These are phyloP conservation scores for Zymoseptoria crescenta DNA, from an alignment of 2,329 filamentous ascomycete species.

Conservation along the genomic window DNA sequence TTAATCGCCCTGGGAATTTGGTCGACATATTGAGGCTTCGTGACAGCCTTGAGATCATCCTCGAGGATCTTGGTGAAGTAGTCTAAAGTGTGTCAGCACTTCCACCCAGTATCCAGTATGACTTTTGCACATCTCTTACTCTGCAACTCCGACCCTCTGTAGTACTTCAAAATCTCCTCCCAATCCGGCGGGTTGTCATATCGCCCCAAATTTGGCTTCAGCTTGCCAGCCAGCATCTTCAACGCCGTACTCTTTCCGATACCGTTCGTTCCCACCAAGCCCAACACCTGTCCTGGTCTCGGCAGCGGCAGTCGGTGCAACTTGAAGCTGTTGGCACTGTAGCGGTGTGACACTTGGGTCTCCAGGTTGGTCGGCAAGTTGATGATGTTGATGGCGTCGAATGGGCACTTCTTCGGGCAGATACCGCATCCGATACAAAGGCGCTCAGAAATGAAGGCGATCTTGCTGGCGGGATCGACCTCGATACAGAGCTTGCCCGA, in stretches of 20 bases:
- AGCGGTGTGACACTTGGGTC: slow-evolving; percentile 94
- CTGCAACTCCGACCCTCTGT: slow-evolving; percentile 93
- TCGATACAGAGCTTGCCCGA: slow-evolving; percentile 98
- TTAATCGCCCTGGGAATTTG: slow-evolving; percentile 92
- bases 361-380: slow-evolving; percentile 99
- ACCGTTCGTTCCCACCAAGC: slow-evolving; percentile 98
- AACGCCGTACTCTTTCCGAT: slow-evolving; percentile 99
- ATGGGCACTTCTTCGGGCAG: slow-evolving; percentile 98
- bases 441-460: slow-evolving; percentile 95
- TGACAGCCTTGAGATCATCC: slow-evolving; percentile 92
- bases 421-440: slow-evolving; percentile 98
- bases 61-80: slow-evolving; percentile 98
- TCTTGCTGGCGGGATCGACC: slow-evolving; percentile 77
- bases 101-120: slow-evolving; percentile 10
- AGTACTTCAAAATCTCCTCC: slow-evolving; percentile 98
- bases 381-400: slow-evolving; percentile 99
- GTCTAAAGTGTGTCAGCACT: slow-evolving; percentile 46
- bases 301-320: slow-evolving; percentile 94
- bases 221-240: slow-evolving; percentile 96
- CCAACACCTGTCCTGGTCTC: slow-evolving; percentile 86
- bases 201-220: slow-evolving; percentile 93
- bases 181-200: slow-evolving; percentile 97
- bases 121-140: slow-evolving; percentile 50
- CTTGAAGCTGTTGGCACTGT: slow-evolving; percentile 99
- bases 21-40: slow-evolving; percentile 99